Conservation (phyloP, 257 asterid genomes). For the Striga asiatica region DNA sequence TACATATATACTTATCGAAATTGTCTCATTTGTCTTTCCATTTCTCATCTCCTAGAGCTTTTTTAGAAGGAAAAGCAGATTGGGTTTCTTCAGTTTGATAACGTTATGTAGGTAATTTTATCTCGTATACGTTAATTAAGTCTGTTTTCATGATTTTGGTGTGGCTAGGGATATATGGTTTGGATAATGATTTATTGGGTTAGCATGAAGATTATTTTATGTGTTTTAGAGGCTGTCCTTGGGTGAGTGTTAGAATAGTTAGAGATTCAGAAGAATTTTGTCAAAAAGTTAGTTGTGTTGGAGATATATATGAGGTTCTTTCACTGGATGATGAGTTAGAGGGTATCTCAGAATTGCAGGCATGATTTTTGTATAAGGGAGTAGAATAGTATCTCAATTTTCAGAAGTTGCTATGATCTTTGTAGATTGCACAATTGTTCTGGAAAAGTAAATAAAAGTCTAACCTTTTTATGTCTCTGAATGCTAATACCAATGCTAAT, state of each 20-base stretch:
- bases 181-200: too few relatives aligned
- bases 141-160: not conserved
- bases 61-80: not conserved
- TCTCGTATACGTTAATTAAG: not conserved
- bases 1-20: not conserved
- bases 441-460: not conserved
- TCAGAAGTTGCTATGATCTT: not conserved
- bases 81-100: not conserved
- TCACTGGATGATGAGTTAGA: not conserved
- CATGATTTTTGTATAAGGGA: not conserved
- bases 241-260: too few relatives aligned
- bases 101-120: not conserved
- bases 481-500: too few relatives aligned
- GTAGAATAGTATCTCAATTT: not conserved
- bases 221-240: too few relatives aligned
- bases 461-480: not conserved
- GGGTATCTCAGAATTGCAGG: not conserved
- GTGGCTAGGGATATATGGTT: too few relatives aligned
- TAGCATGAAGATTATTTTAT: too few relatives aligned
- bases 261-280: not conserved
- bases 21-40: not conserved
- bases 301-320: not conserved
- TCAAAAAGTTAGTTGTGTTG: not conserved
- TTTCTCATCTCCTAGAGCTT: not conserved
- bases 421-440: not conserved